These are phyloP conservation scores for Blastomyces silverae DNA, from an alignment of 2,329 filamentous ascomycete species.

Conservation along the genomic window DNA sequence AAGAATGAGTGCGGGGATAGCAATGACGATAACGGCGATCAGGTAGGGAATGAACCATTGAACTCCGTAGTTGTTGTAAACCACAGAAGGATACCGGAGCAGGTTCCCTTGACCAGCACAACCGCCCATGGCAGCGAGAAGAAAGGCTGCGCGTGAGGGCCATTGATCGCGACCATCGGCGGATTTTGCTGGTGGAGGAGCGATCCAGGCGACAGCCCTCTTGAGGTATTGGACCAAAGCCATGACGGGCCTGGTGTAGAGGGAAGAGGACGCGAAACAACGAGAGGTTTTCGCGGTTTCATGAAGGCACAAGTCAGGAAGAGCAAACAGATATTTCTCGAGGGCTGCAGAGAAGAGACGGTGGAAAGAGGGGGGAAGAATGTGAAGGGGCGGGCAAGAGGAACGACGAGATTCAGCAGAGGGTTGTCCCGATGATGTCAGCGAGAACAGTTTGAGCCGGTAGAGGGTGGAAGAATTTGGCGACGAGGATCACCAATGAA, in stretches of 20 bases:
- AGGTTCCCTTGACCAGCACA: conserved; percentile 54
- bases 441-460: too few species aligned
- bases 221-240: conserved; percentile 17
- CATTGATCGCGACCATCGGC: conserved; percentile 48
- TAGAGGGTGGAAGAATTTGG: too few species aligned
- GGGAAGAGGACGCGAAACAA: not conserved
- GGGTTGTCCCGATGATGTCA: too few species aligned
- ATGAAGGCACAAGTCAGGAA: not conserved
- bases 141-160: conserved; percentile 50
- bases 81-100: conserved; percentile 51
- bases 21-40: conserved; percentile 50
- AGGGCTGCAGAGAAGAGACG: not conserved
- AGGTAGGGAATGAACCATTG: conserved; percentile 57
- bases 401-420: not conserved
- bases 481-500: too few species aligned
- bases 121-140: conserved; percentile 54
- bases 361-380: not conserved
- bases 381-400: not conserved
- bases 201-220: conserved; percentile 29
- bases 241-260: conserved; percentile 2
- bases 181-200: conserved; percentile 31
- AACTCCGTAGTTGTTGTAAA: conserved; percentile 55
- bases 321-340: not conserved
- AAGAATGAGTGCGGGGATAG: conserved; percentile 51
- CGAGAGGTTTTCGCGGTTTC: not conserved